A percentile compares a stretch with the other conserved stretches of the same genome.
These are phyloP conservation scores for Basidioascus undulatus DNA, from an alignment of 768 basidiomycete species.

Conservation along the genomic window DNA sequence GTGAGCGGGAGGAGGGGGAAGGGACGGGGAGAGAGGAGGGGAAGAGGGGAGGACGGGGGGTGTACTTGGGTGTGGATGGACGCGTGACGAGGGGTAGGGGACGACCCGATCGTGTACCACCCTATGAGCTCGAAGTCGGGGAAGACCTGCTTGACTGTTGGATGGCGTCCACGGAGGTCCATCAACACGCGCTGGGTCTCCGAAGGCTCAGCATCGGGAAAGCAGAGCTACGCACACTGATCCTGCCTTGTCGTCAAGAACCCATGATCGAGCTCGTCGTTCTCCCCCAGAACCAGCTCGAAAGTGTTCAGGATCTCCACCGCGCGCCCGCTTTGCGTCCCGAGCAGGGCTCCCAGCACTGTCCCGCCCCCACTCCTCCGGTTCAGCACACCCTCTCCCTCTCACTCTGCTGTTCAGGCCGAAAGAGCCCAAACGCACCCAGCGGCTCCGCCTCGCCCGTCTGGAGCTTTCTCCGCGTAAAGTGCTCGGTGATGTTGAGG, in stretches of 20 bases:
- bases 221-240: constrained; percentile 37
- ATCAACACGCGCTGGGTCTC: too few relatives aligned
- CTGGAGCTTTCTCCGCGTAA: constrained; percentile 62
- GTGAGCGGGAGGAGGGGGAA: too few relatives aligned
- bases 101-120: constrained; percentile 78
- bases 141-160: constrained; percentile 85
- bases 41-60: background rate
- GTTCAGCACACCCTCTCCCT: background rate
- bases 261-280: constrained; percentile 34
- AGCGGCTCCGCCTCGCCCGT: constrained; percentile 22
- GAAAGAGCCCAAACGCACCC: background rate
- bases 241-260: constrained; percentile 64
- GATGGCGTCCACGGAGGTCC: too few relatives aligned
- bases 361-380: background rate
- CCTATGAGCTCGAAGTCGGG: constrained; percentile 92
- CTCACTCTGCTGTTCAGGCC: background rate
- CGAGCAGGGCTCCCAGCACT: constrained; percentile 85
- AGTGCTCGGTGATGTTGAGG: constrained; percentile 86
- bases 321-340: constrained; percentile 78
- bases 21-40: background rate
- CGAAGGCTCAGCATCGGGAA: too few relatives aligned
- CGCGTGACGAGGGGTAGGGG: constrained; percentile 50
- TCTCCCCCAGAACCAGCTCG: constrained; percentile 38
- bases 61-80: constrained; percentile 60
- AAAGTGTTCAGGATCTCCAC: constrained; percentile 95